Conservation (phyloP, 2,329 filamentous ascomycete genomes). For the Alternaria viburni region DNA sequence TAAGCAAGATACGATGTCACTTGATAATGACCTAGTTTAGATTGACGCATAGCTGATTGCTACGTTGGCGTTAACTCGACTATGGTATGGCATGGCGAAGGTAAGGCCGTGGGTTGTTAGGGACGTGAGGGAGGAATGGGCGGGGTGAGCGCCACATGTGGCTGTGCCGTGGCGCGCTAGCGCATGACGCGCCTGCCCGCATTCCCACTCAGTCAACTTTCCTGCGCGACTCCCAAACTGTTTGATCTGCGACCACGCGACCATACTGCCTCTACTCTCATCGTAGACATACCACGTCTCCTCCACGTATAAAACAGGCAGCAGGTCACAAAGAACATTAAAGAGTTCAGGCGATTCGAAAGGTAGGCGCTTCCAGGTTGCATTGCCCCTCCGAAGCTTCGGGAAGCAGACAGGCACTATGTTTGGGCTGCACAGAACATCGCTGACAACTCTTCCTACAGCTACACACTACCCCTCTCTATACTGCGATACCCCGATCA, state of each 20-base stretch:
- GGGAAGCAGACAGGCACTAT: slow-evolving; percentile 16
- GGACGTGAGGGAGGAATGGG: too few species aligned
- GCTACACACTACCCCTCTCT: neutral
- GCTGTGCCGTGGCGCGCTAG: slow-evolving; percentile 18
- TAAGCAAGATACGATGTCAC: too few species aligned
- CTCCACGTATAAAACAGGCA: too few species aligned
- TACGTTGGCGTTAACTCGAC: too few species aligned
- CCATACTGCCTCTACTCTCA: neutral
- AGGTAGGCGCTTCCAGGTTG: neutral
- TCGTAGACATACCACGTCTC: neutral
- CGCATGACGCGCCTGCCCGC: slow-evolving; percentile 13
- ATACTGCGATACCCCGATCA: neutral
- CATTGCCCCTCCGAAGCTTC: slow-evolving; percentile 16
- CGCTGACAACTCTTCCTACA: neutral
- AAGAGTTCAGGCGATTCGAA: too few species aligned
- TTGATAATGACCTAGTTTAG: too few species aligned
- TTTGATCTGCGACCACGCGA: neutral
- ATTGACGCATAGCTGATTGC: too few species aligned
- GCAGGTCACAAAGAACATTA: too few species aligned
- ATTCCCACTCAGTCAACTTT: slow-evolving; percentile 4
- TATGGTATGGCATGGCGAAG: too few species aligned
- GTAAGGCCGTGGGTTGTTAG: too few species aligned
- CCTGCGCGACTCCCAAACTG: slow-evolving; percentile 3
- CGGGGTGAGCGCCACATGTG: neutral
- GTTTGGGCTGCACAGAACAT: neutral